A percentile compares a stretch with the other conserved stretches of the same genome.
These are phyloP conservation scores for Coemansia nantahalensis DNA, from an alignment of 192 early-diverging fungal genomes.

Conservation along the genomic window DNA sequence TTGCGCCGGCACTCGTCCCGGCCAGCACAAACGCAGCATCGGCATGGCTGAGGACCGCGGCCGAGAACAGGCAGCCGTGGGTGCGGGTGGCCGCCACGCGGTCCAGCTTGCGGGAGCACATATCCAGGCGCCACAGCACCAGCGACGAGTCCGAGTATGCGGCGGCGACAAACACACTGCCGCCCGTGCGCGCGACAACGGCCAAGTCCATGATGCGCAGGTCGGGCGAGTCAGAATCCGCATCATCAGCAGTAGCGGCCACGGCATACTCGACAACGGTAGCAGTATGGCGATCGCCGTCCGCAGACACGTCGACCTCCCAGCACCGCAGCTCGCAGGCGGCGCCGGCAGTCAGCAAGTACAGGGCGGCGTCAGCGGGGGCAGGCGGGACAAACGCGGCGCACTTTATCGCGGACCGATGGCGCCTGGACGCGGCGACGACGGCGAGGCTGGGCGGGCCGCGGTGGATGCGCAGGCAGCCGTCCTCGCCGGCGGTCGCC, in stretches of 20 bases:
- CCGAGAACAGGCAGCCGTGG: slow-evolving; percentile 32
- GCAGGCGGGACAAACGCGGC: slow-evolving; percentile 4
- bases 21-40: background rate
- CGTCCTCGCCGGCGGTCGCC: slow-evolving; percentile 25
- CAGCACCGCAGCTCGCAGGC: slow-evolving; percentile 66
- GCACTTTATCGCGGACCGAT: slow-evolving; percentile 31
- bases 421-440: background rate
- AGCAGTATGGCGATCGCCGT: too few relatives aligned
- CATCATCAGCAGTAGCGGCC: background rate
- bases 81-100: slow-evolving; percentile 15
- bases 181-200: slow-evolving; percentile 24
- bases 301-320: slow-evolving; percentile 7
- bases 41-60: background rate
- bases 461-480: slow-evolving; percentile 8
- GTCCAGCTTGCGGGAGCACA: background rate
- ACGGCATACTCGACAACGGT: too few relatives aligned
- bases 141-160: slow-evolving; percentile 73
- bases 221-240: too few relatives aligned
- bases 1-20: too few relatives aligned
- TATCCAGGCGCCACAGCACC: slow-evolving; percentile 33
- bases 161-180: slow-evolving; percentile 50
- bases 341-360: slow-evolving; percentile 62
- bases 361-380: slow-evolving; percentile 22
- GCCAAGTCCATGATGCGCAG: slow-evolving; percentile 73
- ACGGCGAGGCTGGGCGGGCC: background rate